These are phyloP conservation scores for Myotisia sp. DNA, from an alignment of 2,329 filamentous ascomycete species.

Conservation along the genomic window DNA sequence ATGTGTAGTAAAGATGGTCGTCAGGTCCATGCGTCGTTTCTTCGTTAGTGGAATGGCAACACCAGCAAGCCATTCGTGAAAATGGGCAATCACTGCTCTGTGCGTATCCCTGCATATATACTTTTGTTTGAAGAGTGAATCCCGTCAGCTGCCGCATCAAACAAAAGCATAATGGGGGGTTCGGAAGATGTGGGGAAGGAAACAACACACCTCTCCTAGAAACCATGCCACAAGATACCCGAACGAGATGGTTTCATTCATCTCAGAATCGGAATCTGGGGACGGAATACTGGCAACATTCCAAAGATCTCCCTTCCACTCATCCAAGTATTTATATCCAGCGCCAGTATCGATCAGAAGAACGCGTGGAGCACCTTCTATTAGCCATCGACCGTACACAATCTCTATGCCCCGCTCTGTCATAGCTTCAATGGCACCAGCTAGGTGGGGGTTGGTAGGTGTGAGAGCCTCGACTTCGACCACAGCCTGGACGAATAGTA, in stretches of 20 bases:
- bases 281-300: conserved; percentile 85
- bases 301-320: conserved; percentile 97
- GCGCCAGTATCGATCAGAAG: conserved; percentile 90
- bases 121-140: conserved; percentile 33
- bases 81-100: conserved; percentile 88
- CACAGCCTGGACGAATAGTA: conserved; percentile 49
- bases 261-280: conserved; percentile 80
- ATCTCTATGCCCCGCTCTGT: conserved; percentile 75
- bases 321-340: conserved; percentile 76
- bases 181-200: too few species aligned
- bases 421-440: conserved; percentile 81
- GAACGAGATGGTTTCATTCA: conserved; percentile 94
- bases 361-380: conserved; percentile 87
- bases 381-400: conserved; percentile 91
- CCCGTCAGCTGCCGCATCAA: neutral
- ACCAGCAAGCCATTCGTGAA: conserved; percentile 96
- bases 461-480: conserved; percentile 93
- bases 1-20: conserved; percentile 97
- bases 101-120: conserved; percentile 88
- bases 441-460: conserved; percentile 64
- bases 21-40: conserved; percentile 88
- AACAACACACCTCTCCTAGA: conserved; percentile 65
- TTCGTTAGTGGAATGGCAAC: conserved; percentile 84
- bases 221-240: conserved; percentile 98
- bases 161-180: neutral